phyloP scores from a whole-genome alignment of 768 basidiomycete genomes.

The Suillus alpinus region DNA sequence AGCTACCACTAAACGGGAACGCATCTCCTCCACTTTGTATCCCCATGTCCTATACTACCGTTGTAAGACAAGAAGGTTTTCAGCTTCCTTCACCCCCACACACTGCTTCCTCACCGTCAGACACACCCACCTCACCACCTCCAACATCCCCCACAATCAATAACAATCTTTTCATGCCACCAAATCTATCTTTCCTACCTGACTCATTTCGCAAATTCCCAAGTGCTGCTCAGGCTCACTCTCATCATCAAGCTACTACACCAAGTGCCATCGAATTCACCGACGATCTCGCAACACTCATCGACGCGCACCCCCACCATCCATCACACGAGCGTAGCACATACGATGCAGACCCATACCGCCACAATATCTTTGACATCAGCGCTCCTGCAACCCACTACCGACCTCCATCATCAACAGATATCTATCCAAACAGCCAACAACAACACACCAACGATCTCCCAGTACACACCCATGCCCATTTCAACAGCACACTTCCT shows the following conservation, averaged over 20 bases:
- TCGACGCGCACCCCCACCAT: conserved; percentile 35
- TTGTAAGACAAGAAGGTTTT: conserved; percentile 72
- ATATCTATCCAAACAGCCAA: conserved; percentile 22
- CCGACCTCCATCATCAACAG: conserved; percentile 16
- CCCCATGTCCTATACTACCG: conserved; percentile 27
- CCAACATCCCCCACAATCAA: conserved; percentile 27
- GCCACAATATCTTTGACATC: conserved; percentile 65
- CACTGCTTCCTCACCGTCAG: conserved; percentile 17
- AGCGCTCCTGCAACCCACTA: conserved; percentile 41
- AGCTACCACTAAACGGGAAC: too few relatives aligned
- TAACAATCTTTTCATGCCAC: conserved; percentile 42
- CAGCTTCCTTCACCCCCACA: conserved; percentile 51
- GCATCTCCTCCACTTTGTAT: not conserved
- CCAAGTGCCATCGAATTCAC: conserved; percentile 48
- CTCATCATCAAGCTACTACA: conserved; percentile 13
- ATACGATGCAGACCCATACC: conserved; percentile 42
- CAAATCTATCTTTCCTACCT: conserved; percentile 44
- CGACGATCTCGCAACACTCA: conserved; percentile 67
- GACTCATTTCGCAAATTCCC: conserved; percentile 58
- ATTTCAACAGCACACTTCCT: conserved; percentile 50
- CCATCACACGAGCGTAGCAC: conserved; percentile 42
- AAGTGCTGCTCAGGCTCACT: conserved; percentile 15
- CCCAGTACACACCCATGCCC: conserved; percentile 29
- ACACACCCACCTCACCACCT: conserved; percentile 24
- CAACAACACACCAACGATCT: conserved; percentile 19